Evolutionary conservation across 768 basidiomycete genomes (phyloP), one percentile per base, ranked within the genome.

Genomic region (Baorangia bicolor): DNA sequence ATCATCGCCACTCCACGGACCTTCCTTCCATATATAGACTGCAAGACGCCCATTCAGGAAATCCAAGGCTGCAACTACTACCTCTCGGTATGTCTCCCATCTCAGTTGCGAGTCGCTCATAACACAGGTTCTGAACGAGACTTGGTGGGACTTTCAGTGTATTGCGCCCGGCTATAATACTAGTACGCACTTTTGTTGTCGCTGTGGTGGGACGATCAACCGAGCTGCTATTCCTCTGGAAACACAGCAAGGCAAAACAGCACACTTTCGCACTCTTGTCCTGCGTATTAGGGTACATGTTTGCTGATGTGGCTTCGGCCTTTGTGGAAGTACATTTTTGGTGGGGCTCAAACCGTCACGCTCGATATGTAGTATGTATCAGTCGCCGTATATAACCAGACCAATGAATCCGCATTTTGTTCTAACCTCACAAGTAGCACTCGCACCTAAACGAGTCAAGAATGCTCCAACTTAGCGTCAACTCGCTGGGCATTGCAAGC

Each of bases 151-250:
- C 14, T 52, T 25, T 28, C 43, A 84, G 83, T 84, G 81, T 55
- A 74, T 77, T n/a, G 68, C 81, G 0, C 82, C 82, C 1, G 81
- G 77, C 6, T 85, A 84, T 54, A 83, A 84, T 57, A 78, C 78
- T 54, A 83, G 83, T 57, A 78, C 78, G 54, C 81, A 83, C 49
- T 83, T 82, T 56, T 83, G 82, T 51, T 82, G 84, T 53, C 45
- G 62, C 9, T 83, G 82, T 56, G 81, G 81, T 14, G 60, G 62
- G 13, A 63, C 70, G 21, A 83, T 84, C 48, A 75, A 78, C 46
- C 63, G 63, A 35, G 75, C 78, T 5, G 76, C 72, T 1, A 46
- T 74, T 16, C 62, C 62, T 7, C 45, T 39, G 13, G 77, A 75
- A 30, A 69, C 78, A 45, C 53, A 55, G 13, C 47, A 61, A 1